Conservation (phyloP, 2,329 filamentous ascomycete genomes). For the Cladophialophora chaetospira region DNA sequence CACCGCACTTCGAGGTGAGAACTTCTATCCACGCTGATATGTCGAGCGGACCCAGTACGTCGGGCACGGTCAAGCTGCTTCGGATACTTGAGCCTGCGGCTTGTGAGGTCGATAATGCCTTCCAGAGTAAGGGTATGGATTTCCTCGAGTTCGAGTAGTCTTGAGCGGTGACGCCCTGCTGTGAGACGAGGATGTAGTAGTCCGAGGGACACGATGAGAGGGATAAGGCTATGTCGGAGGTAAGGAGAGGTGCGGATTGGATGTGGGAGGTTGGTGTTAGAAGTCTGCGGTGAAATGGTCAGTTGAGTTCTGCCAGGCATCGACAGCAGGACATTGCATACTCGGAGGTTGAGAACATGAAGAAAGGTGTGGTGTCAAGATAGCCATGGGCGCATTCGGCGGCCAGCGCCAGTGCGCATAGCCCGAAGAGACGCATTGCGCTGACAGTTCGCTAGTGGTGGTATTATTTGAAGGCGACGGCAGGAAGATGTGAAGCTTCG, state of each 20-base stretch:
- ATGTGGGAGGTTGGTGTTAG: constrained; percentile 46
- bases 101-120: constrained; percentile 17
- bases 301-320: constrained; percentile 2
- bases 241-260: constrained; percentile 47
- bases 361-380: constrained; percentile 78
- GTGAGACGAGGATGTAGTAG: constrained; percentile 75
- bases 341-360: constrained; percentile 82
- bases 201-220: constrained; percentile 71
- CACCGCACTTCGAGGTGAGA: constrained; percentile 52
- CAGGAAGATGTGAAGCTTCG: constrained; percentile 9
- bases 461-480: constrained; percentile 7
- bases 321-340: constrained; percentile 47
- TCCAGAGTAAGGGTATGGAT: constrained; percentile 52
- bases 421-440: constrained; percentile 25
- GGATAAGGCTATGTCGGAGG: constrained; percentile 45
- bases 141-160: constrained; percentile 61
- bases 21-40: constrained; percentile 44
- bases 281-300: constrained; percentile 31
- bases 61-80: constrained; percentile 56
- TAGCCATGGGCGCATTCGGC: constrained; percentile 28
- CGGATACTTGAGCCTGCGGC: constrained; percentile 38
- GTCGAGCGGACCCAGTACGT: constrained; percentile 56
- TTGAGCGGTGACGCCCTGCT: constrained; percentile 70
- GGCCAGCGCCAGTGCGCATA: constrained; percentile 31
- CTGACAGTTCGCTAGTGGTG: constrained; percentile 5